Evolutionary conservation across 2,329 filamentous ascomycete species (phyloP).

Genomic region (Cytospora mali): DNA sequence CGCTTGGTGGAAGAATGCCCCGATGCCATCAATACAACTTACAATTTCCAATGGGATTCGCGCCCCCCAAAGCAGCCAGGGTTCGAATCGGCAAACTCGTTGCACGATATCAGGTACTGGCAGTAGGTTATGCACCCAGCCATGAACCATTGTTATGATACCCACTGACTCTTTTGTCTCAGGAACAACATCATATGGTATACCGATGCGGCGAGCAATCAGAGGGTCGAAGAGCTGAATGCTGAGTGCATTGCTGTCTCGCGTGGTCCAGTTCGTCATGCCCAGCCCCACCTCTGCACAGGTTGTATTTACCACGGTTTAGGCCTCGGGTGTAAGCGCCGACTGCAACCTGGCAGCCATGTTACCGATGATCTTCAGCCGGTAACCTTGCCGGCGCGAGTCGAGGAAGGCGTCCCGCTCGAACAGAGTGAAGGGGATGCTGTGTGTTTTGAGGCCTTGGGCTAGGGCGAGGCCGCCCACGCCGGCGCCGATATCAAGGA

Average conservation of each 20-base stretch:
- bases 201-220: slow-evolving; percentile 27
- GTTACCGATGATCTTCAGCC: too few relatives aligned
- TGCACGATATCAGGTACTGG: slow-evolving; percentile 31
- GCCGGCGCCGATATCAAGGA: too few relatives aligned
- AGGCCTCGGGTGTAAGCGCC: too few relatives aligned
- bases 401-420: too few relatives aligned
- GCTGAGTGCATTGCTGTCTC: slow-evolving; percentile 20
- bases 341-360: too few relatives aligned
- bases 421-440: too few relatives aligned
- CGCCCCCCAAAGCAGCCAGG: slow-evolving; percentile 23
- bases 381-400: too few relatives aligned
- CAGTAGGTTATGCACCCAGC: slow-evolving; percentile 23
- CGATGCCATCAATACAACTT: slow-evolving; percentile 31
- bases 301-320: too few relatives aligned
- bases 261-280: too few relatives aligned
- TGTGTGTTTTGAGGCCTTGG: too few relatives aligned
- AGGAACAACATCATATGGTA: slow-evolving; percentile 33
- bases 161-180: slow-evolving; percentile 1
- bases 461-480: too few relatives aligned
- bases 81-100: slow-evolving; percentile 30
- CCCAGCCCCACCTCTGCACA: too few relatives aligned
- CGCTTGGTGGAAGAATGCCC: slow-evolving; percentile 28
- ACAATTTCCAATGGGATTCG: slow-evolving; percentile 32
- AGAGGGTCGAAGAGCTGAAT: slow-evolving; percentile 29
- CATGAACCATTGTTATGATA: neutral